Evolutionary conservation across 1,284 basidiomycete genomes (phyloP).

Genomic region (Cutaneotrichosporon sp.): DNA sequence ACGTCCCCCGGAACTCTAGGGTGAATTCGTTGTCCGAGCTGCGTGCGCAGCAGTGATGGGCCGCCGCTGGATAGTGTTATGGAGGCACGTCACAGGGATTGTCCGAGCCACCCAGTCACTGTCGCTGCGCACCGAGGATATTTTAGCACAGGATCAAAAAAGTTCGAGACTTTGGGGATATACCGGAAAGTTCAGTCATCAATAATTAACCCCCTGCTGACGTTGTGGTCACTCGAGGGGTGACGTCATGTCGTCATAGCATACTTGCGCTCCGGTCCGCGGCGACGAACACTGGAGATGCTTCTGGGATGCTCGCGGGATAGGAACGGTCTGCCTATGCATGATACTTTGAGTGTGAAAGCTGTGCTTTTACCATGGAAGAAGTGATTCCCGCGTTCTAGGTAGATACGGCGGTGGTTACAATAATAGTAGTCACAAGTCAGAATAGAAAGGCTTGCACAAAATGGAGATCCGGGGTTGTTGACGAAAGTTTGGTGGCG

Average conservation of each 20-base stretch:
- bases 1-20: neutral
- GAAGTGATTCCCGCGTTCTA: neutral
- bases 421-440: too few relatives aligned
- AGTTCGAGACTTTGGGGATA: neutral
- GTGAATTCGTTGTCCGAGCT: too few relatives aligned
- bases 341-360: neutral
- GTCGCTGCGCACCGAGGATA: too few relatives aligned
- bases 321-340: conserved; percentile 3
- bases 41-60: too few relatives aligned
- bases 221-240: neutral
- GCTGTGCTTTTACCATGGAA: neutral
- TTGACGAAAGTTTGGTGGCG: neutral
- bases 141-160: too few relatives aligned
- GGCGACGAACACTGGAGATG: neutral
- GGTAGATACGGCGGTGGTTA: neutral
- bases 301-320: neutral
- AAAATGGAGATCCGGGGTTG: neutral
- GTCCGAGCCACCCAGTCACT: too few relatives aligned
- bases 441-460: too few relatives aligned
- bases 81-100: too few relatives aligned
- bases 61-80: too few relatives aligned
- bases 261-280: neutral
- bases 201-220: too few relatives aligned
- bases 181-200: too few relatives aligned
- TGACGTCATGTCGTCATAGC: conserved; percentile 1